Evolutionary conservation across 2,329 filamentous ascomycete genomes (phyloP).

Genomic region (Fusarium odoratissimum): DNA sequence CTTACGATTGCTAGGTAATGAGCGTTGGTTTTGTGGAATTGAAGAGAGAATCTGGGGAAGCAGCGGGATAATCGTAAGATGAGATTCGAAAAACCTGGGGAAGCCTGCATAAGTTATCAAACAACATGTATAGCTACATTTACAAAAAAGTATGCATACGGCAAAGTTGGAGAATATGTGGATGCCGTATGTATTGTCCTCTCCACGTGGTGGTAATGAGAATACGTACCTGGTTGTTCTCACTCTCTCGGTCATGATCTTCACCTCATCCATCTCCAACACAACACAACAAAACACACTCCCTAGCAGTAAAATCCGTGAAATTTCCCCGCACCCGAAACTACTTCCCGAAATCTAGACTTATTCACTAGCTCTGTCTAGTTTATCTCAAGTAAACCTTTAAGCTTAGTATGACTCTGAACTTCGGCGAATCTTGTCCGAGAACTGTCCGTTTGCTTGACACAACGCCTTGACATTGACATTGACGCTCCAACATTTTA

Average conservation of each 20-base stretch:
- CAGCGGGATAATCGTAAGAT: slow-evolving; percentile 11
- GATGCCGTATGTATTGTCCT: background rate
- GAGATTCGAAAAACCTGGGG: slow-evolving; percentile 26
- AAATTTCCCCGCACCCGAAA: slow-evolving; percentile 24
- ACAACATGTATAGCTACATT: background rate
- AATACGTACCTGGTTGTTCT: background rate
- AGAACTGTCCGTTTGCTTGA: background rate
- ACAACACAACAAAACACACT: background rate
- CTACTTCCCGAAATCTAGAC: background rate
- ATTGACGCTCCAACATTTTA: background rate
- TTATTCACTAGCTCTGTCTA: background rate
- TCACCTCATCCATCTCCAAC: slow-evolving; percentile 30
- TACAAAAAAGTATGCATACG: background rate
- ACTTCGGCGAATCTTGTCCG: background rate
- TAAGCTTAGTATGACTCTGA: background rate
- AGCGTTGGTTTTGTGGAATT: slow-evolving; percentile 22
- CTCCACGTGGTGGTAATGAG: slow-evolving; percentile 16
- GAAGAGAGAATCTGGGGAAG: slow-evolving; percentile 4
- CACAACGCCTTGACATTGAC: background rate
- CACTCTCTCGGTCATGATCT: slow-evolving; percentile 8
- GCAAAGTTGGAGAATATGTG: slow-evolving; percentile 20
- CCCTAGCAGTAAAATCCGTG: background rate
- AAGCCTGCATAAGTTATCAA: slow-evolving; percentile 13
- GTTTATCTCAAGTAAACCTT: background rate
- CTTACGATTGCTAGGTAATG: slow-evolving; percentile 34